A percentile compares a stretch with the other conserved stretches of the same genome.
Conservation (phyloP, 2,329 filamentous ascomycete genomes). For the Nigrospora oryzae region DNA sequence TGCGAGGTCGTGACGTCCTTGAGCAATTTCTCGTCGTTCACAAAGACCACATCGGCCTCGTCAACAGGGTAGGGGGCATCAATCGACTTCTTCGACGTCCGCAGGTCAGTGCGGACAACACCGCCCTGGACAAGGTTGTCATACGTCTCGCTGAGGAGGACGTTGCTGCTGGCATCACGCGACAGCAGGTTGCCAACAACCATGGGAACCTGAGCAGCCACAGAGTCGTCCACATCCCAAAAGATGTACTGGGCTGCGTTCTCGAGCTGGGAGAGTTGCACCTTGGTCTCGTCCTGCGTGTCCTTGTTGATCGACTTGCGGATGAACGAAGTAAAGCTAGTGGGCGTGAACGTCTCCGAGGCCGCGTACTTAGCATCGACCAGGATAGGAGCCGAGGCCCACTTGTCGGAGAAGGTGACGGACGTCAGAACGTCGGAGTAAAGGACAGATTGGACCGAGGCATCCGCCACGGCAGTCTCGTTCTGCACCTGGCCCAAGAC, state of each 20-base stretch:
- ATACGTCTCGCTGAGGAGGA: slow-evolving; percentile 53
- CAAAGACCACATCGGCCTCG: slow-evolving; percentile 68
- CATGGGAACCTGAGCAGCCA: slow-evolving; percentile 54
- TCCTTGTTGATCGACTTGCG: slow-evolving; percentile 39
- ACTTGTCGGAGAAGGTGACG: slow-evolving; percentile 67
- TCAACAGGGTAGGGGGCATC: slow-evolving; percentile 78
- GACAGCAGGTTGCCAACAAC: slow-evolving; percentile 53
- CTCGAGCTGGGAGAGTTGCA: slow-evolving; percentile 32
- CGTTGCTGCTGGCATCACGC: slow-evolving; percentile 60
- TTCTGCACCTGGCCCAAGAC: slow-evolving; percentile 85
- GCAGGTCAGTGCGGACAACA: slow-evolving; percentile 73
- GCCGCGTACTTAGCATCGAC: slow-evolving; percentile 87
- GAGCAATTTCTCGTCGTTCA: slow-evolving; percentile 74
- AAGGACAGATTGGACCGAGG: slow-evolving; percentile 71
- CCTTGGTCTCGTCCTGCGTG: slow-evolving; percentile 38
- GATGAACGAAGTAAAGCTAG: slow-evolving; percentile 42
- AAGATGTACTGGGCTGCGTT: slow-evolving; percentile 80
- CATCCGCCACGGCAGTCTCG: slow-evolving; percentile 63
- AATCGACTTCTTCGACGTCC: slow-evolving; percentile 72
- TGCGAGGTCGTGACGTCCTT: slow-evolving; percentile 68
- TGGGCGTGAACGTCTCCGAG: slow-evolving; percentile 46
- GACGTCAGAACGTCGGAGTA: slow-evolving; percentile 88
- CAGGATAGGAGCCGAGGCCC: slow-evolving; percentile 54
- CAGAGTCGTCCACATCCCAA: slow-evolving; percentile 80
- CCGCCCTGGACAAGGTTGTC: slow-evolving; percentile 68